phyloP scores from a whole-genome alignment of 768 basidiomycete species.

The Lentinula detonsa region DNA sequence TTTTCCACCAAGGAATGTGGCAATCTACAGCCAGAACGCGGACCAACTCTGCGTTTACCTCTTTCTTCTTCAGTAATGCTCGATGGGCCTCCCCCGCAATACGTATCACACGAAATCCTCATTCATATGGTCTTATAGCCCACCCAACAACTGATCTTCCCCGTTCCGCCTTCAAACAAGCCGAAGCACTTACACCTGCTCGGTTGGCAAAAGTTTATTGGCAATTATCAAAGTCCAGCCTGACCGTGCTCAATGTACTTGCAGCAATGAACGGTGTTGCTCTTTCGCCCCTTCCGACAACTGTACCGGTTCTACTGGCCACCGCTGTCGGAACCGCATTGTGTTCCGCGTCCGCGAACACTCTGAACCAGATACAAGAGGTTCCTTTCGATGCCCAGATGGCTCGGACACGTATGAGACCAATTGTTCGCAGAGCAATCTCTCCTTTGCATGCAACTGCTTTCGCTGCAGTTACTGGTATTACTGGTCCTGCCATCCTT shows the following conservation, averaged over 20 bases:
- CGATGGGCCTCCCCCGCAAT: slow-evolving; percentile 33
- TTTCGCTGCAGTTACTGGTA: slow-evolving; percentile 73
- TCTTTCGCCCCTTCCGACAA: slow-evolving; percentile 81
- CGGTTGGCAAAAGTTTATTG: slow-evolving; percentile 63
- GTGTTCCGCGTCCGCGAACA: slow-evolving; percentile 90
- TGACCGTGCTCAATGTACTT: slow-evolving; percentile 80
- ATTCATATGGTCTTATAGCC: slow-evolving; percentile 12
- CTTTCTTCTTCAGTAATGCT: slow-evolving; percentile 61
- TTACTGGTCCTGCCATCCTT: slow-evolving; percentile 73
- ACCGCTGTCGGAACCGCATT: slow-evolving; percentile 87
- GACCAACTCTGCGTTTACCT: slow-evolving; percentile 28
- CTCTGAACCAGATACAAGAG: slow-evolving; percentile 93
- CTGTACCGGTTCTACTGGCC: slow-evolving; percentile 77
- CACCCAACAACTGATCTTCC: slow-evolving; percentile 11
- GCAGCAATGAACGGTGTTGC: slow-evolving; percentile 92
- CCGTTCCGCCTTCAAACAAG: slow-evolving; percentile 25
- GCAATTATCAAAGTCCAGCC: slow-evolving; percentile 79
- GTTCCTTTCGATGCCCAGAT: slow-evolving; percentile 97
- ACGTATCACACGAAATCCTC: slow-evolving; percentile 9
- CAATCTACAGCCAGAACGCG: neutral
- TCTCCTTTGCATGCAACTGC: slow-evolving; percentile 76
- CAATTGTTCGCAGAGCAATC: slow-evolving; percentile 81
- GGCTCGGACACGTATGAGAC: slow-evolving; percentile 81
- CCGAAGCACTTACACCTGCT: slow-evolving; percentile 38
- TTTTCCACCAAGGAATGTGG: neutral